Conservation (phyloP, 352 stramenopile genomes). For the Phytophthora lateralis region DNA sequence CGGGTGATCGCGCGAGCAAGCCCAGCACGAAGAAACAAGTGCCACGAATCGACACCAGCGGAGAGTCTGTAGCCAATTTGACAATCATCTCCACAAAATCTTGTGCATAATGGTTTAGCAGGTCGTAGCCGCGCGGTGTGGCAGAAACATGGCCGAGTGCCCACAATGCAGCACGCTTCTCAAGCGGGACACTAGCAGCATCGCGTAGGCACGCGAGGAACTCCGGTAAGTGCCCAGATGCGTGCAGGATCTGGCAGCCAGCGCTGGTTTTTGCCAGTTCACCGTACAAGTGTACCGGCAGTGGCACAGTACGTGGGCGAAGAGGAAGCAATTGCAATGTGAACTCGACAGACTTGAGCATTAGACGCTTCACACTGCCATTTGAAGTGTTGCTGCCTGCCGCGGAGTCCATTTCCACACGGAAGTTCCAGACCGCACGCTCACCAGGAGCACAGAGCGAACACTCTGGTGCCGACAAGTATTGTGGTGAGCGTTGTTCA, state of each 20-base stretch:
- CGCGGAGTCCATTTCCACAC: constrained; percentile 81
- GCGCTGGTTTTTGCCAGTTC: constrained; percentile 85
- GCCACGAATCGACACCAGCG: constrained; percentile 82
- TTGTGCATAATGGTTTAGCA: constrained; percentile 81
- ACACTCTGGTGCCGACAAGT: constrained; percentile 67
- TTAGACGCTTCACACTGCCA: constrained; percentile 66
- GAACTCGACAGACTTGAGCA: constrained; percentile 91
- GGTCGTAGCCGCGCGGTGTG: constrained; percentile 77
- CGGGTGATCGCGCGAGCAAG: constrained; percentile 68
- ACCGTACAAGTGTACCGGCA: constrained; percentile 86
- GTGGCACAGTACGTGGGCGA: constrained; percentile 74
- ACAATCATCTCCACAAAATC: constrained; percentile 88
- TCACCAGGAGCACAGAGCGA: constrained; percentile 83
- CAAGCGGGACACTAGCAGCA: constrained; percentile 78
- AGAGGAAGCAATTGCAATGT: constrained; percentile 84
- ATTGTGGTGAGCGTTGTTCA: constrained; percentile 78
- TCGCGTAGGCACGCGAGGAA: constrained; percentile 85
- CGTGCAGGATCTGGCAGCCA: constrained; percentile 81
- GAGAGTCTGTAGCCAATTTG: constrained; percentile 84
- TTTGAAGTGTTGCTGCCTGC: constrained; percentile 50
- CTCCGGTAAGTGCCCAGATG: constrained; percentile 82
- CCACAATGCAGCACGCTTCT: constrained; percentile 88
- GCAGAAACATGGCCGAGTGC: constrained; percentile 83
- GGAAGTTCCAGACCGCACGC: constrained; percentile 89
- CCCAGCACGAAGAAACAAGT: constrained; percentile 90